Conservation (phyloP, 2,329 filamentous ascomycete species). For the Cytospora mali region DNA sequence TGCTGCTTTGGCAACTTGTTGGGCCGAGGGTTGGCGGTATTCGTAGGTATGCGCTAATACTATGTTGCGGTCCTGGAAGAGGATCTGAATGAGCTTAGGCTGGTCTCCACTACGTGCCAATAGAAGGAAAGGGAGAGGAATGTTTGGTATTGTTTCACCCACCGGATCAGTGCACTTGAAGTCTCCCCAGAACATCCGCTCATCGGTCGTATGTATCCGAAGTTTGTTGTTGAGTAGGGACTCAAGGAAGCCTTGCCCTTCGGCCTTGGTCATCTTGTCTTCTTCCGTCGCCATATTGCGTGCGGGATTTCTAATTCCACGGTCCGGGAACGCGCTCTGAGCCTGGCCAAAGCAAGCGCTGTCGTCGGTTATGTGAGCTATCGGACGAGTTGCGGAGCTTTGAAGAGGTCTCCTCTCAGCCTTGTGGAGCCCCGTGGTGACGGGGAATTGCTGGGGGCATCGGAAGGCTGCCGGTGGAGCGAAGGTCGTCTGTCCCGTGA, state of each 20-base stretch:
- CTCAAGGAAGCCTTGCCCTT: constrained; percentile 58
- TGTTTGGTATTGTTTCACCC: constrained; percentile 37
- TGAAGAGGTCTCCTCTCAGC: constrained; percentile 17
- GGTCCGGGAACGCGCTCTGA: background rate
- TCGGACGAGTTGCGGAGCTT: constrained; percentile 5
- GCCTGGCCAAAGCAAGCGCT: background rate
- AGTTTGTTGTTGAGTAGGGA: constrained; percentile 78
- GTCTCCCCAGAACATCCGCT: constrained; percentile 83
- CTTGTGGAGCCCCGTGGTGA: constrained; percentile 14
- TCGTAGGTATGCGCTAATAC: constrained; percentile 86
- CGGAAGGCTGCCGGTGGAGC: background rate
- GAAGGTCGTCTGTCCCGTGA: constrained; percentile 21
- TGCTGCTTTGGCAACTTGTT: constrained; percentile 47
- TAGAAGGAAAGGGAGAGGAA: constrained; percentile 15
- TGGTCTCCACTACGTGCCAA: background rate
- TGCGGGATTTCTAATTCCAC: background rate
- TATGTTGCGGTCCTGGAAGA: constrained; percentile 76
- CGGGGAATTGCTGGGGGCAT: background rate
- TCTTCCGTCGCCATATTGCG: constrained; percentile 5
- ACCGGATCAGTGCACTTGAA: constrained; percentile 96
- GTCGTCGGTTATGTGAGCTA: background rate
- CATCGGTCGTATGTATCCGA: constrained; percentile 78
- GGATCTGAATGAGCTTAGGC: background rate
- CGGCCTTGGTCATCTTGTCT: constrained; percentile 50
- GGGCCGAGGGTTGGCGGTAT: constrained; percentile 73